Percentiles rank a stretch among this genome's conserved stretches.
phyloP scores from a whole-genome alignment of 345 rosid genomes.

The Fremontodendron californicum region DNA sequence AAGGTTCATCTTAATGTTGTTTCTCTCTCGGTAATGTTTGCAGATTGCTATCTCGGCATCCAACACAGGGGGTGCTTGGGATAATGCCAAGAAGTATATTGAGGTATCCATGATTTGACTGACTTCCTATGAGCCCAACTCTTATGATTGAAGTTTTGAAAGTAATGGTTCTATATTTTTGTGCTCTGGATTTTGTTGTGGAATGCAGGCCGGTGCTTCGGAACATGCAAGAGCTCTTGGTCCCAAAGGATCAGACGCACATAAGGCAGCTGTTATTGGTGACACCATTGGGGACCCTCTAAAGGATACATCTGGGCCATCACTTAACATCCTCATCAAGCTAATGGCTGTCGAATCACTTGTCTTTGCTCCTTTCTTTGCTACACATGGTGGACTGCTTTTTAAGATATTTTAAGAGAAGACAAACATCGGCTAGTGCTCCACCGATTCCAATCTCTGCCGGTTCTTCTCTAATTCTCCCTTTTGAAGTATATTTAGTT shows the following conservation, averaged over 20 bases:
- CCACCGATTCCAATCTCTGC: neutral
- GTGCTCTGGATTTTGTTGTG: neutral
- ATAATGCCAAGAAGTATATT: conserved; percentile 91
- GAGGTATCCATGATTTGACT: conserved; percentile 42
- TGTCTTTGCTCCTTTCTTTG: conserved; percentile 91
- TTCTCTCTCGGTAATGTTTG: neutral
- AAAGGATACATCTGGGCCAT: conserved; percentile 96
- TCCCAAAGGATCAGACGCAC: conserved; percentile 90
- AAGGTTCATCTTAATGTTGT: no score
- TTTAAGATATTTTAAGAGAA: conserved; percentile 44
- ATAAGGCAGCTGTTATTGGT: conserved; percentile 92
- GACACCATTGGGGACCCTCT: conserved; percentile 96
- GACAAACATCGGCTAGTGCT: neutral
- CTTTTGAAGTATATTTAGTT: conserved; percentile 19
- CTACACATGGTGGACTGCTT: conserved; percentile 84
- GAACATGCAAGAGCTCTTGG: conserved; percentile 84
- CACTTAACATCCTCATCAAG: conserved; percentile 93
- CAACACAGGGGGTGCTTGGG: conserved; percentile 98
- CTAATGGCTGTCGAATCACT: conserved; percentile 97
- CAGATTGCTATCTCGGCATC: conserved; percentile 94
- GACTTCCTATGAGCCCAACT: conserved; percentile 1
- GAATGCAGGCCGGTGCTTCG: conserved; percentile 66
- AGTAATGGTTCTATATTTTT: neutral
- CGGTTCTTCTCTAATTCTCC: neutral
- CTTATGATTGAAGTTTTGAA: neutral